phyloP scores from a whole-genome alignment of 2,329 filamentous ascomycete species.

The Aspergillus quadrilineatus region DNA sequence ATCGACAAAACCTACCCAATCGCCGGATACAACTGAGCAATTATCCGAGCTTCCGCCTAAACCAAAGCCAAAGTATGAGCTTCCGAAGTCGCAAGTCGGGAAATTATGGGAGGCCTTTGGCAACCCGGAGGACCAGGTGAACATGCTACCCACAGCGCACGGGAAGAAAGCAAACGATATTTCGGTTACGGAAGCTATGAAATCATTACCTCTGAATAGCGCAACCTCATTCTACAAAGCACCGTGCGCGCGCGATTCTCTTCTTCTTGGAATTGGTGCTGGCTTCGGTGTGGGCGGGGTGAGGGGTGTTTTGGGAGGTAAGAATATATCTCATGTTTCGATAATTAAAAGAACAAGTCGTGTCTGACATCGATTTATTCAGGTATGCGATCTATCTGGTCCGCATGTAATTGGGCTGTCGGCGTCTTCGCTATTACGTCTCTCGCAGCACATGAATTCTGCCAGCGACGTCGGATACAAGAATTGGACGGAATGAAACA shows the following conservation, averaged over 20 bases:
- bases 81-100: conserved; percentile 46
- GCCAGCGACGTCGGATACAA: conserved; percentile 68
- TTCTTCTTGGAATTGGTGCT: conserved; percentile 77
- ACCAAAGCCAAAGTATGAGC: conserved; percentile 42
- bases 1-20: conserved; percentile 15
- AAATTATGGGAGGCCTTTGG: conserved; percentile 51
- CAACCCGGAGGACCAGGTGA: conserved; percentile 51
- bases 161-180: conserved; percentile 53
- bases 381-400: conserved; percentile 58
- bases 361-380: conserved; percentile 7
- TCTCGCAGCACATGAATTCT: conserved; percentile 78
- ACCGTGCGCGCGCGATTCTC: conserved; percentile 79
- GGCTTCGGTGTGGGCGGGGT: conserved; percentile 75
- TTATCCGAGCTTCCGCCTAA: conserved; percentile 21
- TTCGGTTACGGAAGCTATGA: conserved; percentile 42
- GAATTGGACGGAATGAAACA: conserved; percentile 83
- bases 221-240: conserved; percentile 65
- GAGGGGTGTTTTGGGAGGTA: conserved; percentile 73
- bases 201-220: conserved; percentile 55
- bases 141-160: conserved; percentile 57
- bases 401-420: conserved; percentile 82
- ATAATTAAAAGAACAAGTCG: not conserved
- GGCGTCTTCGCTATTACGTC: conserved; percentile 69
- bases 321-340: not conserved
- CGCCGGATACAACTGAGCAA: conserved; percentile 18